phyloP scores from a whole-genome alignment of 2,329 filamentous ascomycete species.

The Mycosphaerella arachidis region DNA sequence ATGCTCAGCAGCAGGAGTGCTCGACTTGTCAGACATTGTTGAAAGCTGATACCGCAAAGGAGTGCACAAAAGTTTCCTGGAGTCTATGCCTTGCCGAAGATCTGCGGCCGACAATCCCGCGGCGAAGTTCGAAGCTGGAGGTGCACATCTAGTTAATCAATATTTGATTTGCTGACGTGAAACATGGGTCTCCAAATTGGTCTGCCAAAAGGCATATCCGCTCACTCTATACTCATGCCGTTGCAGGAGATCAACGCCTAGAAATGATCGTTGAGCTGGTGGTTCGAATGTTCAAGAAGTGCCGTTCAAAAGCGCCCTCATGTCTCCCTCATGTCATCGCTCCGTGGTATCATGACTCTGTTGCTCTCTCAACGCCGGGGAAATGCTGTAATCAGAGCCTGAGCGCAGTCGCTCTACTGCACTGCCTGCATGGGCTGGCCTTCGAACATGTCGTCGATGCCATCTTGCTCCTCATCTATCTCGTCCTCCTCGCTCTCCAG shows the following conservation, averaged over 20 bases:
- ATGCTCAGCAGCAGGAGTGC: constrained; percentile 17
- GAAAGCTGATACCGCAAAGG: background rate
- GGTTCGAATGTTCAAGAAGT: too few species aligned
- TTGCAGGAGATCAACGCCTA: too few species aligned
- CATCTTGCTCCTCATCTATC: constrained; percentile 58
- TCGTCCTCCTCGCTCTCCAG: constrained; percentile 55
- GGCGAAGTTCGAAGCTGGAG: background rate
- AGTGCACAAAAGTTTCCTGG: background rate
- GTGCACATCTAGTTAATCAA: background rate
- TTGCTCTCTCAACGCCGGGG: background rate
- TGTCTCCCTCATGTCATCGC: background rate
- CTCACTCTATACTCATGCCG: too few species aligned
- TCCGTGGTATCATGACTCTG: background rate
- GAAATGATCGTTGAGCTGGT: too few species aligned
- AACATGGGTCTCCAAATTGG: too few species aligned
- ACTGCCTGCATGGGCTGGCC: constrained; percentile 23
- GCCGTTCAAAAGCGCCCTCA: too few species aligned
- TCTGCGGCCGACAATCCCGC: background rate
- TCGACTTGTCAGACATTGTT: constrained; percentile 21
- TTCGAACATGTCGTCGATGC: constrained; percentile 45
- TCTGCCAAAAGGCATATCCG: too few species aligned
- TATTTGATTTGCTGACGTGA: background rate
- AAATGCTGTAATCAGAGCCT: background rate
- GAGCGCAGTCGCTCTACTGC: constrained; percentile 3
- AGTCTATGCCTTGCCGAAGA: too few species aligned